Conservation (phyloP, 352 stramenopile genomes). For the Pythium sukuiense region DNA sequence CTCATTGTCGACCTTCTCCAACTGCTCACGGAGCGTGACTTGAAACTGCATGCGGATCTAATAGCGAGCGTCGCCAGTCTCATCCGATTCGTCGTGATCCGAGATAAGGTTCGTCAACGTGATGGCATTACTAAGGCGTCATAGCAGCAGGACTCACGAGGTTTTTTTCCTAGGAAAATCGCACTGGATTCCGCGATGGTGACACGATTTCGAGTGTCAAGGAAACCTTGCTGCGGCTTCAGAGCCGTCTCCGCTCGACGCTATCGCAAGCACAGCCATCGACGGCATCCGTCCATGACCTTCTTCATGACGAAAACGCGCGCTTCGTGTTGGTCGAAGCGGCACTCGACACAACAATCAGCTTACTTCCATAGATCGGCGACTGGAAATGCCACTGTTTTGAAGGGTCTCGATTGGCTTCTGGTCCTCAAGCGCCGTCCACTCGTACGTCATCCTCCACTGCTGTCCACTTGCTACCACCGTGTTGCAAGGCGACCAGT, state of each 20-base stretch:
- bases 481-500: neutral
- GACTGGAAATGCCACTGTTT: neutral
- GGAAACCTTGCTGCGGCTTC: constrained; percentile 9
- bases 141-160: neutral
- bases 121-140: neutral
- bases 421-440: too few species aligned
- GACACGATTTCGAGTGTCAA: constrained; percentile 6
- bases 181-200: neutral
- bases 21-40: constrained; percentile 53
- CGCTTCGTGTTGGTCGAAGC: constrained; percentile 1
- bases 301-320: constrained; percentile 1
- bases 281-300: neutral
- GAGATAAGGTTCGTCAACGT: constrained; percentile 47
- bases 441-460: neutral
- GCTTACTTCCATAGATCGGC: neutral
- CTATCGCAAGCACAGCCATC: constrained; percentile 8
- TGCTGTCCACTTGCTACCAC: neutral
- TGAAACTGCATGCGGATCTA: constrained; percentile 60
- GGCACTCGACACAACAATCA: neutral
- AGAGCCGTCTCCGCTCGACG: constrained; percentile 24
- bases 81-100: constrained; percentile 58
- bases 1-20: constrained; percentile 38
- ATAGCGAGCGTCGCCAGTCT: constrained; percentile 70
- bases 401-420: too few species aligned
- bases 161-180: constrained; percentile 8